Evolutionary conservation across 73 alveolate species (phyloP), one percentile per base, ranked within the genome.

Genomic region (Diophrys sp.): DNA sequence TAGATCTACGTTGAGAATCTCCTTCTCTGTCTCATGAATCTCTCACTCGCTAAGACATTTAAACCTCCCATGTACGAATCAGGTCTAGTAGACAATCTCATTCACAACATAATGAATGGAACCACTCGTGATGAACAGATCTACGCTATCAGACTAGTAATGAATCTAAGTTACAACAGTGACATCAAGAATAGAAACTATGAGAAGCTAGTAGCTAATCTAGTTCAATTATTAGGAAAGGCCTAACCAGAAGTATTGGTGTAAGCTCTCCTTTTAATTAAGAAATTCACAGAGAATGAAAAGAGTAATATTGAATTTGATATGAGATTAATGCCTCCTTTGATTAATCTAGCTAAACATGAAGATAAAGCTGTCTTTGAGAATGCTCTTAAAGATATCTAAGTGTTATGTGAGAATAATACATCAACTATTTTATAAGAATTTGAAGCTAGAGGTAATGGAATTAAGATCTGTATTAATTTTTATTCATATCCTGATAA

Each of bases 21-120:
- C 27, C 70, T 79, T 0, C 68, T 79, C 25, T 44, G 44, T n/a
- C 34, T 79, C 29, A 44, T 79, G 81, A 79, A 66, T 33, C 68
- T 79, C 2, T 71, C 82, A n/a, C 24, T 44, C 1, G 76, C 75
- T 0, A 71, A 71, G 30, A 69, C 23, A 18, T 34, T 71, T 24
- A 34, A 34, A 23, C 88, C 88, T 0, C 56, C 75, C 56, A 32
- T 79, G 23, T 71, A 31, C 23, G 88, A 79, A 71, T n/a, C 88
- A 23, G 88, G 88, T 24, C 24, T 79, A 32, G 23, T 71, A 24
- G 88, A 79, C 29, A 71, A 80, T 31, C 76, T 79, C 34, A 53
- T 79, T 24, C 54, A 71, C 78, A 79, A 79, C 29, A 71, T 79
- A 54, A 78, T 66, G 1, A 79, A 79, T 54, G 88, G 88, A 27